Evolutionary conservation across 2,329 filamentous ascomycete species (phyloP).

Genomic region (Berkeleyomyces basicola): DNA sequence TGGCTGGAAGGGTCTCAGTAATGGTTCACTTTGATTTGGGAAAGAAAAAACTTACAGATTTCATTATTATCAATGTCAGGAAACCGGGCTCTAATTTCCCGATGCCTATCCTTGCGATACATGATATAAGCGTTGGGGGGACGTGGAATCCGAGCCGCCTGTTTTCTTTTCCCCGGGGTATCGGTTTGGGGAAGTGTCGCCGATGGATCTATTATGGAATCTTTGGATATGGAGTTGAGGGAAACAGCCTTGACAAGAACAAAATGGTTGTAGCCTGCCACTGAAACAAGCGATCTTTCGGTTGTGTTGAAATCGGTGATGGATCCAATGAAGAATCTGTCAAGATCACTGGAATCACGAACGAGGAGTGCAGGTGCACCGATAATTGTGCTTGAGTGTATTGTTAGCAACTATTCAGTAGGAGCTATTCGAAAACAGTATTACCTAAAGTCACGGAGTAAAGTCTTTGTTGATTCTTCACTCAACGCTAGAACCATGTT

Average conservation of each 20-base stretch:
- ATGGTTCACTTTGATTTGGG: not conserved
- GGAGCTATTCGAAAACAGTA: too few species aligned
- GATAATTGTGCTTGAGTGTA: not conserved
- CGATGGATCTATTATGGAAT: too few species aligned
- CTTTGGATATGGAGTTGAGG: not conserved
- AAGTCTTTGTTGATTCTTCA: not conserved
- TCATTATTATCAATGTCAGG: slow-evolving; percentile 7
- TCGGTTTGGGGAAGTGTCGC: too few species aligned
- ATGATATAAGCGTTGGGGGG: slow-evolving; percentile 10
- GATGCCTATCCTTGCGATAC: slow-evolving; percentile 10
- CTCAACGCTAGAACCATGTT: slow-evolving; percentile 2
- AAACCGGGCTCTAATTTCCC: not conserved
- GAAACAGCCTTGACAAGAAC: not conserved
- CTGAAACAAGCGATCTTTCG: not conserved
- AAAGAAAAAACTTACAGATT: slow-evolving; percentile 2
- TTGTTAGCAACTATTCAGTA: not conserved
- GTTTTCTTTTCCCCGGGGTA: not conserved
- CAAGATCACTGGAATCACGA: not conserved
- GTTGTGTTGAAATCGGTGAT: not conserved
- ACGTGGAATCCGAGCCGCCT: not conserved
- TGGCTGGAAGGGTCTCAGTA: not conserved
- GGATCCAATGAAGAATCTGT: slow-evolving; percentile 1
- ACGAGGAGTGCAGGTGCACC: not conserved
- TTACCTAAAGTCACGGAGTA: not conserved
- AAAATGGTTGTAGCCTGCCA: not conserved